Evolutionary conservation across 2,329 filamentous ascomycete genomes (phyloP).

Genomic region (Penicillium sp.): DNA sequence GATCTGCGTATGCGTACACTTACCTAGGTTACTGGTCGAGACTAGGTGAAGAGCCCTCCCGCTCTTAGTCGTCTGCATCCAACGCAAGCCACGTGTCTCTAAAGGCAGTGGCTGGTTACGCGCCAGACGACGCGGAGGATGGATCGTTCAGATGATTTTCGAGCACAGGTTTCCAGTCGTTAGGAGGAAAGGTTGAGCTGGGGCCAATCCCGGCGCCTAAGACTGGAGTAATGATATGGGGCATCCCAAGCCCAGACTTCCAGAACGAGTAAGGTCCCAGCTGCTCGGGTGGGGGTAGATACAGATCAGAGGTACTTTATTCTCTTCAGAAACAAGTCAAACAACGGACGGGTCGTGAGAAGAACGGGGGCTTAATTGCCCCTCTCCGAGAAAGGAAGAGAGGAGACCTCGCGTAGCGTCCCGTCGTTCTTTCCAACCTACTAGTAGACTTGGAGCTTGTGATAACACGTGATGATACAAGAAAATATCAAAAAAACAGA

Average conservation of each 20-base stretch:
- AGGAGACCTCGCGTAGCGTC: background rate
- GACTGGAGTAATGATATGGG: background rate
- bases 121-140: slow-evolving; percentile 23
- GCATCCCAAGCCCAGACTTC: background rate
- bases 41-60: background rate
- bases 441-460: background rate
- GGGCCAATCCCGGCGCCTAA: slow-evolving; percentile 11
- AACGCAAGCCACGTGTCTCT: slow-evolving; percentile 27
- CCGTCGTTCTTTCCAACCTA: background rate
- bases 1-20: slow-evolving; percentile 1
- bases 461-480: background rate
- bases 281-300: background rate
- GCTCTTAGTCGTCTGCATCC: slow-evolving; percentile 23
- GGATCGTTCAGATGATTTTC: slow-evolving; percentile 6
- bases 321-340: background rate
- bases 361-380: background rate
- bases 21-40: background rate
- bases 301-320: background rate
- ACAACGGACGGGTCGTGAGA: background rate
- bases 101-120: slow-evolving; percentile 21
- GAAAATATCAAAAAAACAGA: background rate
- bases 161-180: slow-evolving; percentile 16
- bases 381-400: background rate
- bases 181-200: slow-evolving; percentile 3
- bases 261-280: background rate